Evolutionary conservation across 2,329 filamentous ascomycete species (phyloP).

Genomic region (Clonostachys byssicola): DNA sequence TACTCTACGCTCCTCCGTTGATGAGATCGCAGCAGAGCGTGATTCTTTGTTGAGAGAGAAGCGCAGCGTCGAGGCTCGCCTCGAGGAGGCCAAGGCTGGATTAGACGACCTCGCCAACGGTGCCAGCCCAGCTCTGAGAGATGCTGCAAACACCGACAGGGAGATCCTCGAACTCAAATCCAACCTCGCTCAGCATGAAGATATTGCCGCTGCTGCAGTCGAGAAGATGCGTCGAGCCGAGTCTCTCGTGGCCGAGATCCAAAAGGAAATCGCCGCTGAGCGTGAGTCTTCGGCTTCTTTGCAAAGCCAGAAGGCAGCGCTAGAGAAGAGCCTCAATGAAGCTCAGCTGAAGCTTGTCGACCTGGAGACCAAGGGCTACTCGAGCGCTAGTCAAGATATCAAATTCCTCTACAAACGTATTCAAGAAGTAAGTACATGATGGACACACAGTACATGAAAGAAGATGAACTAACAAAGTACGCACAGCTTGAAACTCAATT

Average conservation of each 20-base stretch:
- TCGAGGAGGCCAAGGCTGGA: conserved; percentile 82
- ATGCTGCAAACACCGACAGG: conserved; percentile 83
- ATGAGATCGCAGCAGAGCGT: conserved; percentile 81
- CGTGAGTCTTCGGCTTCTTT: conserved; percentile 77
- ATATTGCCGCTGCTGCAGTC: conserved; percentile 84
- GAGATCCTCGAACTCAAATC: conserved; percentile 88
- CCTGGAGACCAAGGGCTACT: conserved; percentile 95
- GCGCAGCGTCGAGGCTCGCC: conserved; percentile 76
- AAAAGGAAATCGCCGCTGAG: conserved; percentile 86
- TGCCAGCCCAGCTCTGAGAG: conserved; percentile 82
- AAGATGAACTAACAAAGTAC: conserved; percentile 16
- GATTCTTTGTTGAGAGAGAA: conserved; percentile 86
- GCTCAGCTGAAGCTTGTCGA: conserved; percentile 87
- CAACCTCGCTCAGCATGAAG: conserved; percentile 85
- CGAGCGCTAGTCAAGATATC: conserved; percentile 89
- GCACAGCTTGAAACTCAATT: conserved; percentile 80
- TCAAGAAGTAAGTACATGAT: conserved; percentile 70
- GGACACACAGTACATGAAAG: conserved; percentile 1
- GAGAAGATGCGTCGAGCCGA: conserved; percentile 97
- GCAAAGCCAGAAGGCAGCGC: conserved; percentile 81
- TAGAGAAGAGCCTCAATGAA: conserved; percentile 90
- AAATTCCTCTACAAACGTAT: conserved; percentile 92
- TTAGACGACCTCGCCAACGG: conserved; percentile 84
- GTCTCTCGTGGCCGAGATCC: conserved; percentile 79
- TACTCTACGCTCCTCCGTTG: conserved; percentile 74